A percentile compares a stretch with the other conserved stretches of the same genome.
phyloP scores from a whole-genome alignment of 2,329 filamentous ascomycete species.

The Aspergillus fischeri region DNA sequence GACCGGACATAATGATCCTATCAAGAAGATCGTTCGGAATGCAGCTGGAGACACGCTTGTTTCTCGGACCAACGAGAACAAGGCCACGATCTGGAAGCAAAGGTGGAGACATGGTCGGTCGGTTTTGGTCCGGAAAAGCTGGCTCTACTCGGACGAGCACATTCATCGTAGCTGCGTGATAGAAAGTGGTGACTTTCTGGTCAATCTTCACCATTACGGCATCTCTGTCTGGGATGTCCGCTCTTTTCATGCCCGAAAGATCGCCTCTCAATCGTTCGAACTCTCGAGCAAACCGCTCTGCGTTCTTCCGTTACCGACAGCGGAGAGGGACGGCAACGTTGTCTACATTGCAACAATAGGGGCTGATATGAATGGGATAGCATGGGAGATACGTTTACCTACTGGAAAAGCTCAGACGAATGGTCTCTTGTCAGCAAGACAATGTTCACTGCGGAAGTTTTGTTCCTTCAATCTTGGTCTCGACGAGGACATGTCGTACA shows the following conservation, averaged over 20 bases:
- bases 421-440: constrained; percentile 26
- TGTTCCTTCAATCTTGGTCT: constrained; percentile 65
- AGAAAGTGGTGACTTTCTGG: constrained; percentile 70
- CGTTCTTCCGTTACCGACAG: constrained; percentile 63
- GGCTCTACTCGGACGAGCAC: constrained; percentile 62
- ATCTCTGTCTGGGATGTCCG: constrained; percentile 79
- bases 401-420: constrained; percentile 24
- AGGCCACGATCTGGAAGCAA: constrained; percentile 81
- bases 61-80: constrained; percentile 72
- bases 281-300: constrained; percentile 71
- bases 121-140: constrained; percentile 62
- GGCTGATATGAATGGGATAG: constrained; percentile 71
- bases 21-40: constrained; percentile 84
- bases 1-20: constrained; percentile 76
- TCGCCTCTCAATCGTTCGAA: constrained; percentile 58
- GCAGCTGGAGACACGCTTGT: constrained; percentile 75
- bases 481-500: constrained; percentile 50
- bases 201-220: constrained; percentile 69
- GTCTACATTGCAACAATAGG: constrained; percentile 76
- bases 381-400: constrained; percentile 72
- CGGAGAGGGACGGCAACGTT: constrained; percentile 56
- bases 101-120: constrained; percentile 47
- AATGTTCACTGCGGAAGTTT: constrained; percentile 58
- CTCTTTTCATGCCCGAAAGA: constrained; percentile 51
- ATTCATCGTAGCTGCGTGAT: constrained; percentile 79